These are phyloP conservation scores for Cucurbita maxima DNA, from an alignment of 306 rosid genomes.

Conservation along the genomic window DNA sequence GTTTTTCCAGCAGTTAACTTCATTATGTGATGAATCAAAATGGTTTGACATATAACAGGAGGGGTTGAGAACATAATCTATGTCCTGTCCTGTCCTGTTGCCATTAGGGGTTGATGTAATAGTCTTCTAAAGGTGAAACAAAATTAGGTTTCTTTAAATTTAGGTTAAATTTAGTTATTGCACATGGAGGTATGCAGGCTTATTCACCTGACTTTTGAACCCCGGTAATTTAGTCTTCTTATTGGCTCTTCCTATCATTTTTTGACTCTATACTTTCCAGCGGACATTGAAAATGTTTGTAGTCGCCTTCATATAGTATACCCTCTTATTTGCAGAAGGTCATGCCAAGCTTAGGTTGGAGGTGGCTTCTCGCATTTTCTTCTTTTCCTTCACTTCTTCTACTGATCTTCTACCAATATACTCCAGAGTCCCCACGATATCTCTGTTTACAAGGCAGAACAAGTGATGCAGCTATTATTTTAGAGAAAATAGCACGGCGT, in stretches of 20 bases:
- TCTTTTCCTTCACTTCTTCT: slow-evolving; percentile 73
- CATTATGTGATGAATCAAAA: neutral
- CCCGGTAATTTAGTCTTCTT: neutral
- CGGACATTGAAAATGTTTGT: neutral
- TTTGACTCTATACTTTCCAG: neutral
- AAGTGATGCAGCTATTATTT: slow-evolving; percentile 48
- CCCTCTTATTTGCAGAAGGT: slow-evolving; percentile 44
- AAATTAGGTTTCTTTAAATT: neutral
- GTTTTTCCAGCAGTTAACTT: neutral
- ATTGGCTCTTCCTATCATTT: neutral
- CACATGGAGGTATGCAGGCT: neutral
- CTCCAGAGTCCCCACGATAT: slow-evolving; percentile 92
- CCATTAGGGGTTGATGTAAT: neutral
- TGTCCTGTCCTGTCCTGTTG: neutral
- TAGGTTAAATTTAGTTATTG: neutral
- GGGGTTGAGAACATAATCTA: neutral
- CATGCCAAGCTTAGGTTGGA: slow-evolving; percentile 95
- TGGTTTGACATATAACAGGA: neutral
- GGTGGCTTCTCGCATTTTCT: slow-evolving; percentile 88
- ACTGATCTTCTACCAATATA: slow-evolving; percentile 55
- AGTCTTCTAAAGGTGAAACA: neutral
- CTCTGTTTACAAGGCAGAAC: slow-evolving; percentile 62
- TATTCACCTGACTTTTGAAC: neutral
- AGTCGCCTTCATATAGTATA: slow-evolving; percentile 12
- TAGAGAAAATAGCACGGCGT: slow-evolving; percentile 75